phyloP scores from a whole-genome alignment of 2,329 filamentous ascomycete species.

The Ophiocordyceps robertsii region DNA sequence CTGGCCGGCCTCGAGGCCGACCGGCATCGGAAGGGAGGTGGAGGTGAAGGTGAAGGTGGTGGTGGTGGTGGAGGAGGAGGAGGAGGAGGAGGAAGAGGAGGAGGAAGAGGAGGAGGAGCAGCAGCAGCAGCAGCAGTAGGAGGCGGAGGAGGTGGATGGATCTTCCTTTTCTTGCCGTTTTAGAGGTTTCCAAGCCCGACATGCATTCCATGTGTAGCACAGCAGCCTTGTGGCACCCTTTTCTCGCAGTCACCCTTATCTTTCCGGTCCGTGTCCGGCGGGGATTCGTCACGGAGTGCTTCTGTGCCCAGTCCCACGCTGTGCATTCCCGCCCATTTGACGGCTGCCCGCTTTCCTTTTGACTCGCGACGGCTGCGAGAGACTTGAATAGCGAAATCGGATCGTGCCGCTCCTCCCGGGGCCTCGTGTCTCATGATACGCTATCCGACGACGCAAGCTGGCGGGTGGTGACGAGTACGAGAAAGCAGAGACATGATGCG shows the following conservation, averaged over 20 bases:
- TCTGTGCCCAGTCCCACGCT: background rate
- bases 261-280: background rate
- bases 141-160: background rate
- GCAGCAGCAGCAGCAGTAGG: no score
- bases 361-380: background rate
- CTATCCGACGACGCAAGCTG: background rate
- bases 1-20: background rate
- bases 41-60: no score
- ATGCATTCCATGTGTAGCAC: background rate
- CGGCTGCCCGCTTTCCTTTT: background rate
- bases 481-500: background rate
- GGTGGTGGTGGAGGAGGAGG: no score
- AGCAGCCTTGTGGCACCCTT: background rate
- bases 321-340: background rate
- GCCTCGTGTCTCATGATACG: background rate
- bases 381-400: background rate
- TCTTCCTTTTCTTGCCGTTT: no score
- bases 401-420: background rate
- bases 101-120: no score
- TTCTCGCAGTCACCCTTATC: background rate
- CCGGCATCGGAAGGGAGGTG: background rate
- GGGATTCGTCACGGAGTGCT: background rate
- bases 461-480: background rate
- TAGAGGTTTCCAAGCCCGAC: background rate
- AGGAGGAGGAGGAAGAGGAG: no score